Evolutionary conservation across 805 yeast species (phyloP).

Genomic region (Teunomyces funiuensis): DNA sequence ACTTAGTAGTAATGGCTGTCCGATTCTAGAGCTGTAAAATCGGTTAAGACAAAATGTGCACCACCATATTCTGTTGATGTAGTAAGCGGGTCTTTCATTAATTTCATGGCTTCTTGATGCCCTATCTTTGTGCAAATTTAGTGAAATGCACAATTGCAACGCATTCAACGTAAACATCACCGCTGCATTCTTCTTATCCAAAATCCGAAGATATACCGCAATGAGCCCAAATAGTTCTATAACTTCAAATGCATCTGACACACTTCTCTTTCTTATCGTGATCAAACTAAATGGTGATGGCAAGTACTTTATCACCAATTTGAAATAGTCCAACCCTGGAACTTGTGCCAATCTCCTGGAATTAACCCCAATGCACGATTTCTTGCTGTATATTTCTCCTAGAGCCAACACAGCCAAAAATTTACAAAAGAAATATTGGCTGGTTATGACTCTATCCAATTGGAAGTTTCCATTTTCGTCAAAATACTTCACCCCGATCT

Average conservation of each 20-base stretch:
- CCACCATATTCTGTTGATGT: conserved; percentile 22
- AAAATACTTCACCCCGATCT: conserved; percentile 14
- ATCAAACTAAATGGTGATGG: conserved; percentile 20
- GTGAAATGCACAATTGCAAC: conserved; percentile 25
- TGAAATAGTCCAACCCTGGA: conserved; percentile 25
- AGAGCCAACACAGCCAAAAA: conserved; percentile 21
- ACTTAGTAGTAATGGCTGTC: conserved; percentile 23
- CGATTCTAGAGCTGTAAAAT: conserved; percentile 23
- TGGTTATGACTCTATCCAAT: neutral
- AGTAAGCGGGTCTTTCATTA: conserved; percentile 6
- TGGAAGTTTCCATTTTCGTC: conserved; percentile 8
- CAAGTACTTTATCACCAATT: conserved; percentile 17
- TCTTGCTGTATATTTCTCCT: conserved; percentile 21
- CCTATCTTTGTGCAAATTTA: conserved; percentile 23
- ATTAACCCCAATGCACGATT: conserved; percentile 9
- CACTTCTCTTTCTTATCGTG: conserved; percentile 11
- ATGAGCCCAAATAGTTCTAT: conserved; percentile 25
- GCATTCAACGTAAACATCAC: conserved; percentile 24
- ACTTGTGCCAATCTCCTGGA: conserved; percentile 3
- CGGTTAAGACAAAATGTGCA: conserved; percentile 26
- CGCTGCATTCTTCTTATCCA: conserved; percentile 29
- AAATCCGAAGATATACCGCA: conserved; percentile 21
- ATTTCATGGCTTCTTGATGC: conserved; percentile 10
- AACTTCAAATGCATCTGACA: conserved; percentile 17
- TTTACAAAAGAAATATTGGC: conserved; percentile 19